phyloP scores from a whole-genome alignment of 2,329 filamentous ascomycete genomes.

The Mycogone perniciosa region DNA sequence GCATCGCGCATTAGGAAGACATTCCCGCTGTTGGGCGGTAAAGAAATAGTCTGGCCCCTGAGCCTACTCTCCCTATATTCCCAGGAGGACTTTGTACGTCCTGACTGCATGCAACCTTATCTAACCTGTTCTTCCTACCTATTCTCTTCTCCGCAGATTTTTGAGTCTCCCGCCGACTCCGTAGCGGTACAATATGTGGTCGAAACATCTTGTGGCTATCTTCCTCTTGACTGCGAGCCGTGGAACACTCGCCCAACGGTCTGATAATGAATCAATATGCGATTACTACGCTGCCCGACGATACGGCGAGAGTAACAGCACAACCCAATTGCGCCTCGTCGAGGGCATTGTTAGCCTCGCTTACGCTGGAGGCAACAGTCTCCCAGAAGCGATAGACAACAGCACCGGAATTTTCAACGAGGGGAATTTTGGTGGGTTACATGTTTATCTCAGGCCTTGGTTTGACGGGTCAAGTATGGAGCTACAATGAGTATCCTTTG shows the following conservation, averaged over 20 bases:
- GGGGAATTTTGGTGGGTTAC: slow-evolving; percentile 17
- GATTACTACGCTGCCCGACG: slow-evolving; percentile 24
- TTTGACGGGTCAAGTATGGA: slow-evolving; percentile 26
- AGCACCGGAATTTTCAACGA: slow-evolving; percentile 25
- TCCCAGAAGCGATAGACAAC: slow-evolving; percentile 14
- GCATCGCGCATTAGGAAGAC: neutral
- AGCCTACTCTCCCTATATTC: neutral
- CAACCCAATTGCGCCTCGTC: slow-evolving; percentile 23
- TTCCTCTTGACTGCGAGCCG: slow-evolving; percentile 2
- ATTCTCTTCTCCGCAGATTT: neutral
- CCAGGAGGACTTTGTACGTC: neutral
- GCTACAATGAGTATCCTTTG: too few species aligned
- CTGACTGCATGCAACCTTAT: neutral
- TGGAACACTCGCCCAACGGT: neutral
- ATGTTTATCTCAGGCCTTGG: slow-evolving; percentile 22
- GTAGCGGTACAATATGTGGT: slow-evolving; percentile 4
- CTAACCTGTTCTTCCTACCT: neutral
- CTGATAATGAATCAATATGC: slow-evolving; percentile 19
- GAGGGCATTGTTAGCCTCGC: slow-evolving; percentile 25
- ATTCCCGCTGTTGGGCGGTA: neutral
- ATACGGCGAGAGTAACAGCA: slow-evolving; percentile 20
- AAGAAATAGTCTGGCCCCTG: neutral
- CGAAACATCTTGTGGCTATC: slow-evolving; percentile 1
- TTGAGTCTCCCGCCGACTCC: neutral
- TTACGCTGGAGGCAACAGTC: slow-evolving; percentile 20